phyloP scores from a whole-genome alignment of 2,329 filamentous ascomycete genomes.

The Pseudovirgaria hyperparasitica region DNA sequence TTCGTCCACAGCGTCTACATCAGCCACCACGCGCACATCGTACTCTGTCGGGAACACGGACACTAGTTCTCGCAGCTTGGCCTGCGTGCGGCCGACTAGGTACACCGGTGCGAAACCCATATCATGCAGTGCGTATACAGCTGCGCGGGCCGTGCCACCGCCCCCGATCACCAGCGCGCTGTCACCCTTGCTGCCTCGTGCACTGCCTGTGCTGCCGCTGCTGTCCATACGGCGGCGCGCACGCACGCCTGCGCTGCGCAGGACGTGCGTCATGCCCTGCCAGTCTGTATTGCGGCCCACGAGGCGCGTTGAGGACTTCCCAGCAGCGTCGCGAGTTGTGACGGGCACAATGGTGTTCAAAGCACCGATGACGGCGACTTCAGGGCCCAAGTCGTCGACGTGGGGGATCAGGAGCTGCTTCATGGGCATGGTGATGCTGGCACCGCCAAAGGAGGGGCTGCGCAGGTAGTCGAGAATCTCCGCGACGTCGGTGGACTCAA shows the following conservation, averaged over 20 bases:
- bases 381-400: slow-evolving; percentile 66
- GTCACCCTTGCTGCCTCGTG: slow-evolving; percentile 22
- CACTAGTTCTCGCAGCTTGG: slow-evolving; percentile 55
- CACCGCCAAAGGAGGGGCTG: slow-evolving; percentile 70
- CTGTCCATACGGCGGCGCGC: too few relatives aligned
- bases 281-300: slow-evolving; percentile 93
- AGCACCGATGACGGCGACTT: slow-evolving; percentile 74
- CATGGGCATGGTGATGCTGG: slow-evolving; percentile 88
- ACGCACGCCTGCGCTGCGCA: slow-evolving; percentile 59
- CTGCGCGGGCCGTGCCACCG: slow-evolving; percentile 83
- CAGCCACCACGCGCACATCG: slow-evolving; percentile 45
- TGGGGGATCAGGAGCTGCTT: slow-evolving; percentile 78
- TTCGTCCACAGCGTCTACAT: slow-evolving; percentile 35
- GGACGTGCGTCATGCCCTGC: slow-evolving; percentile 74
- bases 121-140: slow-evolving; percentile 73
- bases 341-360: slow-evolving; percentile 83
- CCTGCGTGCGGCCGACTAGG: slow-evolving; percentile 62
- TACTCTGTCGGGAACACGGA: slow-evolving; percentile 62
- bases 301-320: slow-evolving; percentile 38
- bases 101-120: slow-evolving; percentile 82
- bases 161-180: slow-evolving; percentile 77
- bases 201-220: too few relatives aligned
- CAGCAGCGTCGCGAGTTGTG: slow-evolving; percentile 21
- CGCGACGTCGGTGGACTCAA: slow-evolving; percentile 57
- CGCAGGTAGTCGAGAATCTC: slow-evolving; percentile 53